Evolutionary conservation across 2,329 filamentous ascomycete genomes (phyloP).

Genomic region (Thielaviopsis populi): DNA sequence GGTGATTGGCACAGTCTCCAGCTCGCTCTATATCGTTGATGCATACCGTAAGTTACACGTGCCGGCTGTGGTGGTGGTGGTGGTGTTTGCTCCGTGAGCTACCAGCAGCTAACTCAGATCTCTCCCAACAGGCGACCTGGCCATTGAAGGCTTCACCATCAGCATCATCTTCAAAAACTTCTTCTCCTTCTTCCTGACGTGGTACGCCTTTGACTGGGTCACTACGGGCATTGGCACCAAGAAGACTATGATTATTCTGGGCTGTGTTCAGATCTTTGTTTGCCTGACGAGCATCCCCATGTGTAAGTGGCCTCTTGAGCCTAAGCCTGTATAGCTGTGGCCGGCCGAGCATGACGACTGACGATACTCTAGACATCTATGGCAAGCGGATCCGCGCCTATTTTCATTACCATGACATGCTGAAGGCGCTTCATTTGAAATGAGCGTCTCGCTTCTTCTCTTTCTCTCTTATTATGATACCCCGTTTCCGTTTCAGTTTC

Average conservation of each 20-base stretch:
- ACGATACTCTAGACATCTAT: constrained; percentile 44
- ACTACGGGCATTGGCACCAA: constrained; percentile 43
- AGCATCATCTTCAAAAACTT: constrained; percentile 90
- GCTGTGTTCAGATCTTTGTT: constrained; percentile 60
- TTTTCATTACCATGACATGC: constrained; percentile 59
- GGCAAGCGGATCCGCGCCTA: constrained; percentile 65
- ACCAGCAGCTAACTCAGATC: constrained; percentile 16
- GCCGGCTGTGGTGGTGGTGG: neutral
- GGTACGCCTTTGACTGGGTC: constrained; percentile 73
- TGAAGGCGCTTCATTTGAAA: constrained; percentile 24
- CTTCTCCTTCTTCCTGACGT: constrained; percentile 76
- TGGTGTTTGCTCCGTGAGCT: constrained; percentile 1
- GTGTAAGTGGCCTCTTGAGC: constrained; percentile 48
- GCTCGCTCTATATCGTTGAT: constrained; percentile 79
- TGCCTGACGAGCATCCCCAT: constrained; percentile 61
- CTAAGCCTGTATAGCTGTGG: neutral
- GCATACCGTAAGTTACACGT: constrained; percentile 58
- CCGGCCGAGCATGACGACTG: constrained; percentile 12
- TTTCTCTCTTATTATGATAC: neutral
- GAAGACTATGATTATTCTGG: constrained; percentile 51
- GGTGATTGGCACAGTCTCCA: constrained; percentile 79
- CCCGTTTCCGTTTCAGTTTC: constrained; percentile 1
- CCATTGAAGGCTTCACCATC: constrained; percentile 78
- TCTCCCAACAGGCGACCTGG: constrained; percentile 49
- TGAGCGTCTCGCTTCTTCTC: constrained; percentile 3